phyloP scores from a whole-genome alignment of 345 rosid genomes.

The Gossypium arboreum region DNA sequence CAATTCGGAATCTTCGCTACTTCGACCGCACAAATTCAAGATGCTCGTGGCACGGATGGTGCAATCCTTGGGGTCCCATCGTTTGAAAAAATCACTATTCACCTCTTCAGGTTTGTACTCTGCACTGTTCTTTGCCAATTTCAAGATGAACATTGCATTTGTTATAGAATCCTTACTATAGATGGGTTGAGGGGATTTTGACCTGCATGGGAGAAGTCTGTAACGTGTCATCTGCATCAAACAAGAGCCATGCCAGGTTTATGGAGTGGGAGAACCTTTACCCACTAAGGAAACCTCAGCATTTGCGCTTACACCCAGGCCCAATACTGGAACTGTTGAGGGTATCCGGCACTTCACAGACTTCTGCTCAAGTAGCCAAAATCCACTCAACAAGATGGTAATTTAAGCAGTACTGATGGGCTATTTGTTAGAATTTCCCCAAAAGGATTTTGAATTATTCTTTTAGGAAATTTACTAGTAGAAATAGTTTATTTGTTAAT shows the following conservation, averaged over 20 bases:
- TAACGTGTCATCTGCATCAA: too few relatives aligned
- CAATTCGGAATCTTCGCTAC: slow-evolving; percentile 86
- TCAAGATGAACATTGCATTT: background rate
- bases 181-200: too few relatives aligned
- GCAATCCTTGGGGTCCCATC: slow-evolving; percentile 84
- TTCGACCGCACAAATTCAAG: slow-evolving; percentile 80
- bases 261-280: too few relatives aligned
- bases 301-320: too few relatives aligned
- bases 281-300: too few relatives aligned
- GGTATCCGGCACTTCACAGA: too few relatives aligned
- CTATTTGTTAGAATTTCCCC: background rate
- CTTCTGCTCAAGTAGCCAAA: too few relatives aligned
- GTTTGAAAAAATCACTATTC: slow-evolving; percentile 77
- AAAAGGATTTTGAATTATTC: background rate
- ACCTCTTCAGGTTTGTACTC: slow-evolving; percentile 53
- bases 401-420: background rate
- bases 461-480: background rate
- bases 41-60: slow-evolving; percentile 56
- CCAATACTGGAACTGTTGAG: too few relatives aligned
- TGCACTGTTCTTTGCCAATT: background rate
- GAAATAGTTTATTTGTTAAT: background rate
- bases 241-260: too few relatives aligned
- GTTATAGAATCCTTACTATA: background rate
- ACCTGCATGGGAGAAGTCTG: too few relatives aligned
- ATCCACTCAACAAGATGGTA: too few relatives aligned